Evolutionary conservation across 306 rosid species (phyloP), one percentile per base, ranked within the genome.

Genomic region (Prunus armeniaca): DNA sequence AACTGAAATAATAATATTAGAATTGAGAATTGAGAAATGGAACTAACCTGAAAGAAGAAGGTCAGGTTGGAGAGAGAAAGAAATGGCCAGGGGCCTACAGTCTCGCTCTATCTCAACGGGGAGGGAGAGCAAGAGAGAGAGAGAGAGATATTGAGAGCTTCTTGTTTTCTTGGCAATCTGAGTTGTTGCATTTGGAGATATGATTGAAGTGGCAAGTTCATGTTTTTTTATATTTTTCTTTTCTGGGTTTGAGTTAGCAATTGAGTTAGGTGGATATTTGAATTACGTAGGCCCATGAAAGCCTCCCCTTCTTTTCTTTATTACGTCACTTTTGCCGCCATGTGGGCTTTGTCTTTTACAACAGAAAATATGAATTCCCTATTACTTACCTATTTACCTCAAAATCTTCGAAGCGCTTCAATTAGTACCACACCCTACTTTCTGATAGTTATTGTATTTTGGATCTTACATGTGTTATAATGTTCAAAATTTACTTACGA

Each of bases 321-420:
- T 6, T 1, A 72, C 51, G 54, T 72, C 54, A 56, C 13, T 51
- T 72, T 72, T 60, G 68, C 68, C 77, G 68, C 77, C 68, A 73
- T 73, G 67, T 60, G 57, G 77, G 32, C 14, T 27, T 19, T 62
- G 28, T 62, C 43, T 62, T 28, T 38, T 62, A 6, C 30, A 24
- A 24, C 4, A 58, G 32, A 58, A 58, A 58, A 58, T 11, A 58
- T 30, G 34, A 8, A 12, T 17, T 9, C 7, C 41, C 41, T 5
- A 6, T 34, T 34, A 34, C 41, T 34, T 34, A 34, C 34, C 34
- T 32, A 32, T 32, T 4, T 32, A 32, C 41, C 41, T 34, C 8
- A 34, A 34, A 34, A 34, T 34, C 41, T 34, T 34, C 41, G 6
- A 34, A 34, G 41, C 41, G 8, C 8, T 34, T 34, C 41, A 34